A percentile compares a stretch with the other conserved stretches of the same genome.
Evolutionary conservation across 208 protist species (phyloP).

Genomic region (Acanthamoeba healyi): DNA sequence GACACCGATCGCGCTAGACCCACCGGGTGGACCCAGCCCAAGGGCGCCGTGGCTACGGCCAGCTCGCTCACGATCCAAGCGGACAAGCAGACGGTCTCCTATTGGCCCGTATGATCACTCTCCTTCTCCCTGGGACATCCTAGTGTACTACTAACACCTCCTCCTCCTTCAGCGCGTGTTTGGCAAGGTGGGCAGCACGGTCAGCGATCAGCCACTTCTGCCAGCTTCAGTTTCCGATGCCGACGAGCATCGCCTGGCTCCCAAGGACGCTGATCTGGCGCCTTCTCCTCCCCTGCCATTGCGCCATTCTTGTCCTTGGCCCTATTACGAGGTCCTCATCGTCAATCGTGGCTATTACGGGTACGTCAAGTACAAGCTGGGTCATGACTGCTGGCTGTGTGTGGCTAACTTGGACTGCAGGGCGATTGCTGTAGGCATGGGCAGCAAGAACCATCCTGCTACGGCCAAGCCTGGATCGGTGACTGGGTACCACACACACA

Average conservation of each 20-base stretch:
- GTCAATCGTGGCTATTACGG: slow-evolving; percentile 27
- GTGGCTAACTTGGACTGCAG: neutral
- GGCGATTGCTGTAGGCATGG: slow-evolving; percentile 23
- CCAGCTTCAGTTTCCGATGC: neutral
- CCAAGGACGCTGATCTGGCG: neutral
- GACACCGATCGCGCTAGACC: neutral
- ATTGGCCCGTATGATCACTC: neutral
- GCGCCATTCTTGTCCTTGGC: neutral
- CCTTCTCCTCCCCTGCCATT: neutral
- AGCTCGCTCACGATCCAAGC: slow-evolving; percentile 49
- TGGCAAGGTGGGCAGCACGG: slow-evolving; percentile 45
- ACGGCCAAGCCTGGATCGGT: neutral
- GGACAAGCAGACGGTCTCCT: slow-evolving; percentile 35
- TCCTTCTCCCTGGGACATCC: too few species aligned
- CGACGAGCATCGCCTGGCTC: neutral
- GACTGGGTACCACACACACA: neutral
- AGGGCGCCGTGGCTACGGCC: slow-evolving; percentile 24
- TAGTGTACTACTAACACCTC: too few species aligned
- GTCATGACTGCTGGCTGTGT: neutral
- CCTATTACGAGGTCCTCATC: slow-evolving; percentile 64
- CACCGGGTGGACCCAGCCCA: slow-evolving; percentile 1
- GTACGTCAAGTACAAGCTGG: neutral
- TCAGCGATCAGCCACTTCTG: neutral
- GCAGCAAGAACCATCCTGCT: neutral
- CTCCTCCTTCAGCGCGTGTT: slow-evolving; percentile 30